A percentile compares a stretch with the other conserved stretches of the same genome.
These are phyloP conservation scores for Linnemannia zychae DNA, from an alignment of 192 early-diverging fungal genomes.

Conservation along the genomic window DNA sequence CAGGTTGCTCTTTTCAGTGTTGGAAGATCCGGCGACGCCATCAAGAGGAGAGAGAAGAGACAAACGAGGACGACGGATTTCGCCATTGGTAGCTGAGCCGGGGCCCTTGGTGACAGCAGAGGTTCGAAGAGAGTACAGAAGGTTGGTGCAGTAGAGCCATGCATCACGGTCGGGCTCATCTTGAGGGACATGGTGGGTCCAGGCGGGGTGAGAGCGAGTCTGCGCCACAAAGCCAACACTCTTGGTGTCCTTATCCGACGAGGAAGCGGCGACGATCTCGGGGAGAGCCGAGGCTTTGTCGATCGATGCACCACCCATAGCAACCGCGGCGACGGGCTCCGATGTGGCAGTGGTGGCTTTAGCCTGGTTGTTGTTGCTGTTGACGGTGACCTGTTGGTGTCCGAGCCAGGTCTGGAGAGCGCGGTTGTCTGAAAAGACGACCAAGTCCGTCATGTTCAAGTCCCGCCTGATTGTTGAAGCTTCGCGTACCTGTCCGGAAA, in stretches of 20 bases:
- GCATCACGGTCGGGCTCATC: constrained; percentile 49
- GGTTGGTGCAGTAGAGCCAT: constrained; percentile 36
- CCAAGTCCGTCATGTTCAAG: constrained; percentile 51
- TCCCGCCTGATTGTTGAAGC: constrained; percentile 17
- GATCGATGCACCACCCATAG: constrained; percentile 1
- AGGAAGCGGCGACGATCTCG: neutral
- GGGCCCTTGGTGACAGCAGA: constrained; percentile 40
- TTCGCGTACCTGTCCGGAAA: constrained; percentile 47
- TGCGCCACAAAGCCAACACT: constrained; percentile 56
- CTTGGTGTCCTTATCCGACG: constrained; percentile 24
- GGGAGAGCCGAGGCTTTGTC: constrained; percentile 1
- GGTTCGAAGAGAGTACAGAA: constrained; percentile 47
- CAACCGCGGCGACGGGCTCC: neutral
- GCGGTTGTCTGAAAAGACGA: constrained; percentile 53
- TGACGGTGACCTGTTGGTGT: constrained; percentile 33
- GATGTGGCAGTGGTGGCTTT: neutral
- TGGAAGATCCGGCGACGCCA: constrained; percentile 26
- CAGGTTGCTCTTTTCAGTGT: constrained; percentile 21
- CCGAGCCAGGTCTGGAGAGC: constrained; percentile 53
- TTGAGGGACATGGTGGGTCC: constrained; percentile 16
- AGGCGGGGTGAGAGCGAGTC: constrained; percentile 13
- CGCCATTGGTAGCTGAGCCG: constrained; percentile 42
- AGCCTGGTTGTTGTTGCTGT: neutral
- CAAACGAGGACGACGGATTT: constrained; percentile 52
- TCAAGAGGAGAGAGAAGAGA: constrained; percentile 49